A percentile compares a stretch with the other conserved stretches of the same genome.
phyloP scores from a whole-genome alignment of 1,284 basidiomycete genomes.

The Wolfiporia cocos region DNA sequence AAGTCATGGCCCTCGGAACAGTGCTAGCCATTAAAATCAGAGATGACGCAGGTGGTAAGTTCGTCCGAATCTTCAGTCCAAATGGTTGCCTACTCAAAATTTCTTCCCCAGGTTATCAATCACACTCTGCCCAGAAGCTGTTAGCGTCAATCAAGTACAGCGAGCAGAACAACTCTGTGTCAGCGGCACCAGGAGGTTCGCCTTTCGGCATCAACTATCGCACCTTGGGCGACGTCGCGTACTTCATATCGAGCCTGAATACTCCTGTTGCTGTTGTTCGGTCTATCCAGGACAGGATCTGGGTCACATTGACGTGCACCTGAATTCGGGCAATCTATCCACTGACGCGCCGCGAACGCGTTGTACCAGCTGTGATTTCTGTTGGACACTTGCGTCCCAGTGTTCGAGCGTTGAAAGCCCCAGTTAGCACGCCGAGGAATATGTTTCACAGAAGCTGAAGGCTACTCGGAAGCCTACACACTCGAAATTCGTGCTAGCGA shows the following conservation, averaged over 20 bases:
- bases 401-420: no score
- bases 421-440: no score
- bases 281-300: conserved; percentile 57
- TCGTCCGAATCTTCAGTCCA: not conserved
- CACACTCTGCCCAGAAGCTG: conserved; percentile 60
- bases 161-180: conserved; percentile 22
- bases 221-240: conserved; percentile 89
- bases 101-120: conserved; percentile 60
- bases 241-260: conserved; percentile 92
- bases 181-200: conserved; percentile 45
- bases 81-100: not conserved
- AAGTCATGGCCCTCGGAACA: conserved; percentile 85
- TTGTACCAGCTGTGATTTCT: no score
- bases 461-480: no score
- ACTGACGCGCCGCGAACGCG: no score
- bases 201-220: conserved; percentile 80
- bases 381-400: no score
- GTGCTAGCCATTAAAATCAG: conserved; percentile 81
- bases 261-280: conserved; percentile 49
- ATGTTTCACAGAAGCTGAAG: no score
- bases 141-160: conserved; percentile 42
- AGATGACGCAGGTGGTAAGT: conserved; percentile 52
- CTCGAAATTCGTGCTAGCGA: no score
- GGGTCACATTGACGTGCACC: conserved; percentile 19
- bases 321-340: not conserved